Percentiles rank a stretch among this genome's conserved stretches.
Evolutionary conservation across 1,284 basidiomycete genomes (phyloP).

Genomic region (Trametes polyzona): DNA sequence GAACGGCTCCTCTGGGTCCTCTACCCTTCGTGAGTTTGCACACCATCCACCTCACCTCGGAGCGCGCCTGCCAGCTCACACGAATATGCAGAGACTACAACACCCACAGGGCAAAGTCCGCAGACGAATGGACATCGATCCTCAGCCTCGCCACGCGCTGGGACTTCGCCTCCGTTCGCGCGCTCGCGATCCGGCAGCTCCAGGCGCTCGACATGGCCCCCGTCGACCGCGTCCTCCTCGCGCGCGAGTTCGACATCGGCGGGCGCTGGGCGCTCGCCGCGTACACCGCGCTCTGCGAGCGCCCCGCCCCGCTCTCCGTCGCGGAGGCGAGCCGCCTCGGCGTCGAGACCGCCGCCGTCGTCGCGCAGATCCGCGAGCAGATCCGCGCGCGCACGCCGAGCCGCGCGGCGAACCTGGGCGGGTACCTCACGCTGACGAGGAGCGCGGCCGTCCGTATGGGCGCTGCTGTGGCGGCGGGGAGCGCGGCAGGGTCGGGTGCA

Average conservation of each 20-base stretch:
- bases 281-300: constrained; percentile 34
- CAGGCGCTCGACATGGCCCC: constrained; percentile 29
- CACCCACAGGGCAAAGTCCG: constrained; percentile 25
- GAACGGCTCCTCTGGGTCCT: constrained; percentile 37
- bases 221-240: constrained; percentile 35
- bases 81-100: constrained; percentile 30
- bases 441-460: constrained; percentile 15
- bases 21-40: constrained; percentile 32
- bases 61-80: neutral
- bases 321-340: constrained; percentile 35
- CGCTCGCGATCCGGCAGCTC: constrained; percentile 34
- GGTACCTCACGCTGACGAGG: constrained; percentile 24
- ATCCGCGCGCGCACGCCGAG: constrained; percentile 18
- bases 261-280: constrained; percentile 30
- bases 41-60: neutral
- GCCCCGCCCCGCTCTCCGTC: constrained; percentile 30
- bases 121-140: constrained; percentile 42
- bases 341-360: constrained; percentile 28
- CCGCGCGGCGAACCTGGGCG: constrained; percentile 14
- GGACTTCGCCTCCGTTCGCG: constrained; percentile 36
- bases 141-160: constrained; percentile 38
- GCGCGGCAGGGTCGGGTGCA: neutral
- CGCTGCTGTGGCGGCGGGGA: neutral
- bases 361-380: constrained; percentile 32
- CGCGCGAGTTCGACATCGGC: constrained; percentile 31